A percentile compares a stretch with the other conserved stretches of the same genome.
Conservation (phyloP, 2,329 filamentous ascomycete species). For the Davidsoniella eucalypti region DNA sequence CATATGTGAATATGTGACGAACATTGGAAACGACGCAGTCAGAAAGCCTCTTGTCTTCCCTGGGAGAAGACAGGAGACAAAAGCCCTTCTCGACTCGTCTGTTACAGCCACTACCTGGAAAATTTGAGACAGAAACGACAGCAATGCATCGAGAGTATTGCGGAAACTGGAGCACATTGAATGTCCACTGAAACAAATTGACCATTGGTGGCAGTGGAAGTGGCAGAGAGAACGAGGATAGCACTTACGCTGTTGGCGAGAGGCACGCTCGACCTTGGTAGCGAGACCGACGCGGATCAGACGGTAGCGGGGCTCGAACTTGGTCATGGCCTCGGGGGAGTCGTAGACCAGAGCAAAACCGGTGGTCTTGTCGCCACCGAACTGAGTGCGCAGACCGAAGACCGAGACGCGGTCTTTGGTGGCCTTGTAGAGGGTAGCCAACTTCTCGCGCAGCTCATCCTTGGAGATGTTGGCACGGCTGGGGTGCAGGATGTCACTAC, state of each 20-base stretch:
- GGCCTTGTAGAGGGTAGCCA: constrained; percentile 93
- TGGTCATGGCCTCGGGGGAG: constrained; percentile 95
- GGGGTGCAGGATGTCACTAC: constrained; percentile 97
- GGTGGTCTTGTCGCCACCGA: constrained; percentile 98
- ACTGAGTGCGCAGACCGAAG: constrained; percentile 97
- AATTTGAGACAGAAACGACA: not conserved
- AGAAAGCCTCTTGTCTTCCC: constrained; percentile 13
- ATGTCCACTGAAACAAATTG: not conserved
- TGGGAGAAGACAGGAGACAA: constrained; percentile 9
- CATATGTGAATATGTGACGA: not conserved
- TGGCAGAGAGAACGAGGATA: constrained; percentile 13
- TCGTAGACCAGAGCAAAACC: constrained; percentile 99
- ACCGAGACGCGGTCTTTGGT: constrained; percentile 94
- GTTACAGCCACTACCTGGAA: constrained; percentile 6
- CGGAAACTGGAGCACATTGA: not conserved
- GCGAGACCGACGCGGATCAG: constrained; percentile 85
- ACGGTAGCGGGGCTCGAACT: constrained; percentile 98
- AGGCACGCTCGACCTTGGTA: constrained; percentile 90
- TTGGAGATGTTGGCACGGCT: constrained; percentile 97
- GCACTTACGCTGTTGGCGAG: constrained; percentile 95
- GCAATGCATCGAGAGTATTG: too few relatives aligned
- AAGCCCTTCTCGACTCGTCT: constrained; percentile 13
- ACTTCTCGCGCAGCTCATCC: constrained; percentile 92
- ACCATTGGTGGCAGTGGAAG: constrained; percentile 9
- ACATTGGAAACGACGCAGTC: not conserved